phyloP scores from a whole-genome alignment of 108 stramenopile genomes.

The Chaetoceros tenuissimus region DNA sequence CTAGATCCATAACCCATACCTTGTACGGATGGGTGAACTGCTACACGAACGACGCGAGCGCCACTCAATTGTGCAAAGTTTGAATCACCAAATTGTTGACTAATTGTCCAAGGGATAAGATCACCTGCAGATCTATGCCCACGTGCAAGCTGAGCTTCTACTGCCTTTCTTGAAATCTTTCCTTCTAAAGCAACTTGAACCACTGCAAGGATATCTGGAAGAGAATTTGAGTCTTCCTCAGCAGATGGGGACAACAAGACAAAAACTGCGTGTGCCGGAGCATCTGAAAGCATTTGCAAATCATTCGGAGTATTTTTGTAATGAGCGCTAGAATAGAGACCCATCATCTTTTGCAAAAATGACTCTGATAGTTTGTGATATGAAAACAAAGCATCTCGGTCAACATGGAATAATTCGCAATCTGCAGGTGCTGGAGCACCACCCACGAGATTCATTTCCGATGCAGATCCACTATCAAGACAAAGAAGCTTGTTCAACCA shows the following conservation, averaged over 20 bases:
- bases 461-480: conserved; percentile 58
- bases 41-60: conserved; percentile 94
- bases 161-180: conserved; percentile 82
- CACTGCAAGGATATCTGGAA: conserved; percentile 78
- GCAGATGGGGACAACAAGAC: conserved; percentile 93
- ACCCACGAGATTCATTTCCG: conserved; percentile 44
- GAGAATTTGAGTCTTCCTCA: conserved; percentile 62
- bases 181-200: conserved; percentile 95
- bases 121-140: conserved; percentile 96
- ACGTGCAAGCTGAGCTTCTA: conserved; percentile 86
- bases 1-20: conserved; percentile 96
- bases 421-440: conserved; percentile 90
- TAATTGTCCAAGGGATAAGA: conserved; percentile 99
- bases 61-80: conserved; percentile 93
- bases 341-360: conserved; percentile 95
- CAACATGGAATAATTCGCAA: conserved; percentile 95
- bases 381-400: conserved; percentile 97
- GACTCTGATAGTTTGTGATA: conserved; percentile 97
- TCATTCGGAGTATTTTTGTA: conserved; percentile 99
- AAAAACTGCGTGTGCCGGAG: conserved; percentile 96
- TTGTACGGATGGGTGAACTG: conserved; percentile 95
- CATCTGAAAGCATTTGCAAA: conserved; percentile 97
- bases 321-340: conserved; percentile 96
- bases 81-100: conserved; percentile 97
- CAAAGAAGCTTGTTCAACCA: conserved; percentile 96